Conservation (phyloP, 2,329 filamentous ascomycete species). For the Ascochyta pisi region DNA sequence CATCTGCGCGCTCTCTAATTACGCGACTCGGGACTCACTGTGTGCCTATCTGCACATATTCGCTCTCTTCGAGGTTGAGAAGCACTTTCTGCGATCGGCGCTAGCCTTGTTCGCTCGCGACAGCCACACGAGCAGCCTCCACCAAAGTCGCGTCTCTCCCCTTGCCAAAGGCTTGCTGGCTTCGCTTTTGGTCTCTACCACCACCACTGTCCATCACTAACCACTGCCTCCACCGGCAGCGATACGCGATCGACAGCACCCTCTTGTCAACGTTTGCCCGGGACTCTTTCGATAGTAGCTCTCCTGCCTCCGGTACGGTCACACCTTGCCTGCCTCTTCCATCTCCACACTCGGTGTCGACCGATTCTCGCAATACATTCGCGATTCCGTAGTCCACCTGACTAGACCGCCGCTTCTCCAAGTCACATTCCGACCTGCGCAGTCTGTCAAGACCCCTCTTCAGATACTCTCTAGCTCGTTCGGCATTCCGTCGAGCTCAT, state of each 20-base stretch:
- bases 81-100: slow-evolving; percentile 36
- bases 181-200: slow-evolving; percentile 49
- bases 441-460: slow-evolving; percentile 44
- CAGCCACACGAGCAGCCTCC: slow-evolving; percentile 39
- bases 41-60: slow-evolving; percentile 37
- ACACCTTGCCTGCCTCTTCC: slow-evolving; percentile 27
- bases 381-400: slow-evolving; percentile 43
- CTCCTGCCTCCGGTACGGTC: slow-evolving; percentile 73
- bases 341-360: slow-evolving; percentile 34
- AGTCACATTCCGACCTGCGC: slow-evolving; percentile 43
- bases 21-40: slow-evolving; percentile 29
- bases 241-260: slow-evolving; percentile 32
- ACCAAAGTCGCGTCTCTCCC: slow-evolving; percentile 31
- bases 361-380: slow-evolving; percentile 38
- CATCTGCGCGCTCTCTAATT: slow-evolving; percentile 43
- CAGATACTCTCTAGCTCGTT: slow-evolving; percentile 38
- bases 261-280: slow-evolving; percentile 64
- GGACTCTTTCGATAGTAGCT: slow-evolving; percentile 99
- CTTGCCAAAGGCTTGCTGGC: slow-evolving; percentile 52
- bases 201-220: slow-evolving; percentile 31
- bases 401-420: slow-evolving; percentile 37
- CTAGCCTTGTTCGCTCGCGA: slow-evolving; percentile 40
- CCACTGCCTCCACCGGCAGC: slow-evolving; percentile 35
- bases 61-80: slow-evolving; percentile 39
- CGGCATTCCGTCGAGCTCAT: slow-evolving; percentile 34